Conservation (phyloP, 2,329 filamentous ascomycete genomes). For the Tolypocladium sp. region DNA sequence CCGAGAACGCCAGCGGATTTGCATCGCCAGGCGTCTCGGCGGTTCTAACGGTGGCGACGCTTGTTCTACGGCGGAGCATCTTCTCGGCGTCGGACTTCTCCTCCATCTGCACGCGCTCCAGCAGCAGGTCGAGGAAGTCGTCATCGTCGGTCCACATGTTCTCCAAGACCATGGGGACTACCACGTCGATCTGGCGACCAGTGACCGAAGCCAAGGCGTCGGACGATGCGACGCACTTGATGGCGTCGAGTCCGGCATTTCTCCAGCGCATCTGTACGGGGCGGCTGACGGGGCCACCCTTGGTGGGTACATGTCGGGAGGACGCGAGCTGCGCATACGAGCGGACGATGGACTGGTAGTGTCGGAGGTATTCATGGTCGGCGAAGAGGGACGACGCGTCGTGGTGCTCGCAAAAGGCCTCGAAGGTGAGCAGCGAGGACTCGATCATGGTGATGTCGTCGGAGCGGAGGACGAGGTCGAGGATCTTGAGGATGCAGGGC, state of each 20-base stretch:
- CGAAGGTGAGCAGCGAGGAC: conserved; percentile 77
- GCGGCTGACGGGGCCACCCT: conserved; percentile 49
- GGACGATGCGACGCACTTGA: conserved; percentile 71
- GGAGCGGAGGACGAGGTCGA: conserved; percentile 74
- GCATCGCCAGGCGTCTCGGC: conserved; percentile 52
- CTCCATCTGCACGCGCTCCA: conserved; percentile 56
- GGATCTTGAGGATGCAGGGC: conserved; percentile 72
- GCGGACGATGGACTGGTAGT: conserved; percentile 74
- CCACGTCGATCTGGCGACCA: conserved; percentile 65
- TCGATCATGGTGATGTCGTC: conserved; percentile 89
- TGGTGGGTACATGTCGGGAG: conserved; percentile 43
- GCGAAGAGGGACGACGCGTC: conserved; percentile 78
- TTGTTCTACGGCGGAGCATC: conserved; percentile 59
- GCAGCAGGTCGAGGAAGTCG: conserved; percentile 58
- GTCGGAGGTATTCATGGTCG: conserved; percentile 71
- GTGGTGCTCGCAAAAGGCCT: conserved; percentile 81
- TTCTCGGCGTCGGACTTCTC: conserved; percentile 61
- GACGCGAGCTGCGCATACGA: conserved; percentile 75
- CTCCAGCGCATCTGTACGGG: conserved; percentile 74
- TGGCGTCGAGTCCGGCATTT: conserved; percentile 64
- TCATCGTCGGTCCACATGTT: conserved; percentile 74
- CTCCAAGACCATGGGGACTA: conserved; percentile 77
- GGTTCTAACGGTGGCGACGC: conserved; percentile 66
- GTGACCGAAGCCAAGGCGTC: conserved; percentile 69
- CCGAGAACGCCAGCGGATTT: conserved; percentile 64